phyloP scores from a whole-genome alignment of 225 moss, liverwort and hornwort species.

The Takakia lepidozioides region DNA sequence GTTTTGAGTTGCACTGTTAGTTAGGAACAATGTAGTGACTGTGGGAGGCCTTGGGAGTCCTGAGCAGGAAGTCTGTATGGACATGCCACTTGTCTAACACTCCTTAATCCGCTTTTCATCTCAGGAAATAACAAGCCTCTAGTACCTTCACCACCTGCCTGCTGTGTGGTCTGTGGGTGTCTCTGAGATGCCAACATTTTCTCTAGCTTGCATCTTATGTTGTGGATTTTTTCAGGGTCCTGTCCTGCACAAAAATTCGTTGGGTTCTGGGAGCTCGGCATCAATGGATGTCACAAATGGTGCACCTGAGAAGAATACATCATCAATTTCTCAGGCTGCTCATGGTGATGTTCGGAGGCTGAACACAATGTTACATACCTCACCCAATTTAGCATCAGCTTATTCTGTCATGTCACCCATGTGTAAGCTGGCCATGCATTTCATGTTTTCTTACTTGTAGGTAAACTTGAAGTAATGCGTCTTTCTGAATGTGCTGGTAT shows the following conservation, averaged over 20 bases:
- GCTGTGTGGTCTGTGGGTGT: no score
- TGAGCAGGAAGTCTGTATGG: no score
- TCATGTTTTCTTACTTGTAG: neutral
- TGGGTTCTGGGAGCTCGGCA: constrained; percentile 5
- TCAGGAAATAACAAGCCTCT: neutral
- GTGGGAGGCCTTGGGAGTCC: no score
- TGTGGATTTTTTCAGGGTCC: constrained; percentile 7
- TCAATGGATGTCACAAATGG: neutral
- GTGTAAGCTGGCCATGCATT: constrained; percentile 2
- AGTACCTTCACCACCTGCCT: no score
- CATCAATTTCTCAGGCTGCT: constrained; percentile 1
- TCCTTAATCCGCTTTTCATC: neutral
- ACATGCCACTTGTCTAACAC: no score
- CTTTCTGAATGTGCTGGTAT: no score
- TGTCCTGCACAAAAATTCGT: constrained; percentile 7
- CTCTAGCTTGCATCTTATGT: no score
- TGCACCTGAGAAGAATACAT: constrained; percentile 2
- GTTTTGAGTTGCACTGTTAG: no score
- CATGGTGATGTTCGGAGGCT: constrained; percentile 13
- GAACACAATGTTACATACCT: constrained; percentile 14
- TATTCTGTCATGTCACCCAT: constrained; percentile 15
- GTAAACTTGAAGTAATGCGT: no score
- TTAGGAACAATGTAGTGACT: no score
- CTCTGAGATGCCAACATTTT: no score
- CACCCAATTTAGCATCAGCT: constrained; percentile 11